Base-by-base conservation (phyloP, 768 basidiomycete species). In the Amanita jacksonii region DNA sequence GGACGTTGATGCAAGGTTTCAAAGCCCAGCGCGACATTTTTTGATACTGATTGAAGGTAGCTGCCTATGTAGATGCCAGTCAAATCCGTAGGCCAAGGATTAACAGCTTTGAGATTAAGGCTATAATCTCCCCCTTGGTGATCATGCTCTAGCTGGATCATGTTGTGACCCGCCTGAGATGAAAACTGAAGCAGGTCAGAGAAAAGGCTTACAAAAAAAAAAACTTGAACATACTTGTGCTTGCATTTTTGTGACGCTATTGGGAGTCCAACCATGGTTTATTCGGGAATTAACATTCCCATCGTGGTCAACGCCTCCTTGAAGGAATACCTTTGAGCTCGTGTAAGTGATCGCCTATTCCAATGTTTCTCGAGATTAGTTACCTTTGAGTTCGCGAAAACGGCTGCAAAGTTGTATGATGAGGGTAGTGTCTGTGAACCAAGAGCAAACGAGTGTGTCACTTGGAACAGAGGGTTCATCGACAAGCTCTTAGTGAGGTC, bases 61-160 rank as follows among this genome's bases (percentile, higher is more conserved):
- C 80, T 91, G 55, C 81, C 88, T 42, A 94, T 73, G 66, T 87
- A 97, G 55, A 94, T 86, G 50, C 96, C 96, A 18, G 89, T 87
- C 18, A 81, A 62, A 64, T 97, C 91, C 44, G 76, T 68, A 8
- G 87, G 85, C 40, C 81, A 90, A 6, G 92, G 93, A 66, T 99
- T 98, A 60, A 94, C 73, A 9, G 85, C 80, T 62, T 96, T 96
- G 54, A 77, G 55, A 59, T 92, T 93, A 31, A 92, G 51, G 45
- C 77, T 81, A 64, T 84, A 96, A 63, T 97, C 94, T 46, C 70
- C 72, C 19, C 92, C 94, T 53, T 79, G 76, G 60, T 85, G 85
- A 62, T 98, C 96, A 55, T 99, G 94, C 63, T 99, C 96, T 33
- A 93, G 52, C 54, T 93, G 88, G 45, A 96, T 62, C 85, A 96